Evolutionary conservation across 768 basidiomycete genomes (phyloP).

Genomic region (Cyclocybe aegerita): DNA sequence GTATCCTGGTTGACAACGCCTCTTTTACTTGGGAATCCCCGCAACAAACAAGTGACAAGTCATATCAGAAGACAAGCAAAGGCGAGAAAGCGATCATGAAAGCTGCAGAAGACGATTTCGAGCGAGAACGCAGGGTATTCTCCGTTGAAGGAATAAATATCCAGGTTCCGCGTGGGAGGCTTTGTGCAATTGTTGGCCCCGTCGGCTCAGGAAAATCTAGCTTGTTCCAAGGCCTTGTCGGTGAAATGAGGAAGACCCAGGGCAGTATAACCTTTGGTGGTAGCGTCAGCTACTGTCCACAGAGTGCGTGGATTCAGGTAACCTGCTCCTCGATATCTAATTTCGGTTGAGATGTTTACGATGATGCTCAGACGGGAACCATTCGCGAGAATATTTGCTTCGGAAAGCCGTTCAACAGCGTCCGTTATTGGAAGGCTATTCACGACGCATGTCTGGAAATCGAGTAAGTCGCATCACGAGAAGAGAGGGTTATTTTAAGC

Average conservation of each 20-base stretch:
- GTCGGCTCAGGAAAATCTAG: conserved; percentile 74
- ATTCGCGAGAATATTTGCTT: conserved; percentile 89
- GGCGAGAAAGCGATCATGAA: conserved; percentile 17
- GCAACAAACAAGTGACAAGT: conserved; percentile 26
- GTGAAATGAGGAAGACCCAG: conserved; percentile 74
- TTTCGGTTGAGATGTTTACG: conserved; percentile 3
- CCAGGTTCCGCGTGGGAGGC: conserved; percentile 67
- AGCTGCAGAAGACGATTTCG: conserved; percentile 8
- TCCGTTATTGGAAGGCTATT: conserved; percentile 78
- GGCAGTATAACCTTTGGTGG: conserved; percentile 75
- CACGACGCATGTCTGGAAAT: conserved; percentile 74
- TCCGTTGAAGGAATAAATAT: conserved; percentile 63
- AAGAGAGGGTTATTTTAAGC: neutral
- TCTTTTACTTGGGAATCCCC: conserved; percentile 84
- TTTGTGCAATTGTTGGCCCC: conserved; percentile 82
- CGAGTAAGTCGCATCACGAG: conserved; percentile 33
- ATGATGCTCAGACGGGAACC: conserved; percentile 61
- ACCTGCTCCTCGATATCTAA: conserved; percentile 1
- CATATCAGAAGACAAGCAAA: neutral
- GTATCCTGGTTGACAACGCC: neutral
- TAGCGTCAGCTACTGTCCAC: conserved; percentile 79
- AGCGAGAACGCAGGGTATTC: conserved; percentile 49
- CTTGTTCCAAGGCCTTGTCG: conserved; percentile 71
- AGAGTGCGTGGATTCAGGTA: conserved; percentile 88
- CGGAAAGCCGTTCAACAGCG: conserved; percentile 78